Evolutionary conservation across 192 early-diverging fungal species (phyloP).

Genomic region (Coemansia sp.): DNA sequence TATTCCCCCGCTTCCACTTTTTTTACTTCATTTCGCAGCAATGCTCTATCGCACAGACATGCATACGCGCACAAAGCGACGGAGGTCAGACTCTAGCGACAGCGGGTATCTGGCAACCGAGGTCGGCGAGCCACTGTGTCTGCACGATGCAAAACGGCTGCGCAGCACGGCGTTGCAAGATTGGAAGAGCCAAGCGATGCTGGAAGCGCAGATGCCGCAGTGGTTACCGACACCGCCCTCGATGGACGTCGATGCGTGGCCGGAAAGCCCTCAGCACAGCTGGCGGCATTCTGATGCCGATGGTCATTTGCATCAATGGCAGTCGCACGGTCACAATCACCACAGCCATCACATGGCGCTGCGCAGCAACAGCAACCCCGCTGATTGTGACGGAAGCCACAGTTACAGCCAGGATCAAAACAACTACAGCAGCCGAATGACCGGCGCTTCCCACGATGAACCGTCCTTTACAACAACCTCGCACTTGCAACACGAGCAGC

Average conservation of each 20-base stretch:
- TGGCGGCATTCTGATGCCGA: background rate
- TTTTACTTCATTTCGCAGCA: background rate
- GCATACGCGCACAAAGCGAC: background rate
- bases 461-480: too few relatives aligned
- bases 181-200: constrained; percentile 10
- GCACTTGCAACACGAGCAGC: too few relatives aligned
- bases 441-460: background rate
- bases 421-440: background rate
- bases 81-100: background rate
- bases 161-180: constrained; percentile 4
- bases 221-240: background rate
- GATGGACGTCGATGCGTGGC: background rate
- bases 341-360: constrained; percentile 4
- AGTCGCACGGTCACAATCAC: background rate
- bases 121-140: background rate
- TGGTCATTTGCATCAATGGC: background rate
- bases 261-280: background rate
- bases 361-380: background rate
- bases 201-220: background rate
- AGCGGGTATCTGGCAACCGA: background rate
- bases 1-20: background rate
- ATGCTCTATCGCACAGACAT: background rate
- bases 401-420: background rate
- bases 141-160: background rate
- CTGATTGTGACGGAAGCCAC: background rate